Percentiles rank a stretch among this genome's conserved stretches.
These are phyloP conservation scores for Polygonum maritimum DNA, from an alignment of 148 eudicot genomes.

Conservation along the genomic window DNA sequence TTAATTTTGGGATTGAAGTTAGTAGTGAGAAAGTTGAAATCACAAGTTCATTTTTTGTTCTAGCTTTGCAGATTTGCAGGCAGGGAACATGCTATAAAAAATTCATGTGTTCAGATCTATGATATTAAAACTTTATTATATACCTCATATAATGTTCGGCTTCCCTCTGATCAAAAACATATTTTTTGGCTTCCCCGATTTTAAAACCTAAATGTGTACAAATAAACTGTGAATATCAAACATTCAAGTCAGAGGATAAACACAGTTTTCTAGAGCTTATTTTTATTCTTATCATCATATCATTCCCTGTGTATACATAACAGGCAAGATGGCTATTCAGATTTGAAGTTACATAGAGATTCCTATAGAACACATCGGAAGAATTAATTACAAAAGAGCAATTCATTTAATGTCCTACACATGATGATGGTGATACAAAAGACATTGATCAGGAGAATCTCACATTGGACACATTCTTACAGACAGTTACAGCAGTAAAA, in stretches of 20 bases:
- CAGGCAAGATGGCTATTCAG: neutral
- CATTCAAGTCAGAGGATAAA: too few species aligned
- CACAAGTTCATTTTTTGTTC: too few species aligned
- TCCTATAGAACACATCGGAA: neutral
- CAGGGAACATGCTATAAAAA: neutral
- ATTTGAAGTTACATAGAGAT: neutral
- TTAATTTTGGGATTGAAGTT: neutral
- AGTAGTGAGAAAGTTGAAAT: neutral
- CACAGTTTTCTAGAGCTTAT: too few species aligned
- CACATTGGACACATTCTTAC: neutral
- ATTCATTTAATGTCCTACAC: neutral
- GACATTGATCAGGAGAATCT: conserved; percentile 3
- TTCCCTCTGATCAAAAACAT: too few species aligned
- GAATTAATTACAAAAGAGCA: neutral
- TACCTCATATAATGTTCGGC: neutral
- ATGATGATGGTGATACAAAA: neutral
- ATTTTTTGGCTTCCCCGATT: too few species aligned
- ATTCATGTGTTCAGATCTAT: neutral
- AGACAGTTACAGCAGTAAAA: neutral
- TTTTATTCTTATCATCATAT: neutral
- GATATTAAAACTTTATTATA: neutral
- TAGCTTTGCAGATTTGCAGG: neutral
- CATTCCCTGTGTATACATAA: too few species aligned
- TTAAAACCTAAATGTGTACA: too few species aligned
- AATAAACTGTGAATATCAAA: too few species aligned